Evolutionary conservation across 208 protist species (phyloP).

Genomic region (Trypanosoma congolense): DNA sequence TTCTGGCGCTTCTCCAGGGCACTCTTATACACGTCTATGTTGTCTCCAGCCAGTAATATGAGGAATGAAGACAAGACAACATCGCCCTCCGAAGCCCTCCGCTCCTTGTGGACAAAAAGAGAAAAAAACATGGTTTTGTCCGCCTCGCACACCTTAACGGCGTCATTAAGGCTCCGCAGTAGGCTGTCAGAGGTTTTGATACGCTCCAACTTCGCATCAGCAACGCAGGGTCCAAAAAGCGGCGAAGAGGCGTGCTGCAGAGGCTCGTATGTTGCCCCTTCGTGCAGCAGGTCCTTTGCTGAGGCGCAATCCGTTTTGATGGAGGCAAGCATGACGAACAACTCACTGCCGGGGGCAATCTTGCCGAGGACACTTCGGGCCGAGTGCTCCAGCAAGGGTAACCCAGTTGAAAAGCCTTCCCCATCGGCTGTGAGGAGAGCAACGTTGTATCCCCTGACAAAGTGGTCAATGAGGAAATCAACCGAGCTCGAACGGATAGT

Average conservation of each 20-base stretch:
- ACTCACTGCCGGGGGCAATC: constrained; percentile 17
- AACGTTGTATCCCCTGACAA: constrained; percentile 46
- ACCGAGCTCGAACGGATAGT: constrained; percentile 28
- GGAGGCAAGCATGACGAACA: constrained; percentile 39
- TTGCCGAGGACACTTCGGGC: constrained; percentile 34
- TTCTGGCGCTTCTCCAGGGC: constrained; percentile 19
- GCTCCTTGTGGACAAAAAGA: constrained; percentile 28
- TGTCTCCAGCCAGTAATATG: constrained; percentile 26
- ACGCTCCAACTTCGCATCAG: constrained; percentile 24
- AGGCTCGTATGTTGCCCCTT: constrained; percentile 22
- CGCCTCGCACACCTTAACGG: constrained; percentile 29
- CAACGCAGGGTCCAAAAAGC: constrained; percentile 45
- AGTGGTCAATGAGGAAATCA: constrained; percentile 32
- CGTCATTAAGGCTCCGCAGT: constrained; percentile 28
- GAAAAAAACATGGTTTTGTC: constrained; percentile 28
- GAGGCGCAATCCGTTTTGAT: constrained; percentile 22
- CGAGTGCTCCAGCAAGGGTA: constrained; percentile 47
- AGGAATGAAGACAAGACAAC: constrained; percentile 48
- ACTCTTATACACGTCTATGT: constrained; percentile 25
- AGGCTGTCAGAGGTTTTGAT: constrained; percentile 25
- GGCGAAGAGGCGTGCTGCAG: constrained; percentile 37
- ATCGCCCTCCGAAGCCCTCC: constrained; percentile 30
- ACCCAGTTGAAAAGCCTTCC: constrained; percentile 33
- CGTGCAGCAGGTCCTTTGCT: constrained; percentile 27
- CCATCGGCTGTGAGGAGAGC: constrained; percentile 44